Base-by-base conservation (phyloP, 1,284 basidiomycete genomes). In the Pisolithus thermaeus region DNA sequence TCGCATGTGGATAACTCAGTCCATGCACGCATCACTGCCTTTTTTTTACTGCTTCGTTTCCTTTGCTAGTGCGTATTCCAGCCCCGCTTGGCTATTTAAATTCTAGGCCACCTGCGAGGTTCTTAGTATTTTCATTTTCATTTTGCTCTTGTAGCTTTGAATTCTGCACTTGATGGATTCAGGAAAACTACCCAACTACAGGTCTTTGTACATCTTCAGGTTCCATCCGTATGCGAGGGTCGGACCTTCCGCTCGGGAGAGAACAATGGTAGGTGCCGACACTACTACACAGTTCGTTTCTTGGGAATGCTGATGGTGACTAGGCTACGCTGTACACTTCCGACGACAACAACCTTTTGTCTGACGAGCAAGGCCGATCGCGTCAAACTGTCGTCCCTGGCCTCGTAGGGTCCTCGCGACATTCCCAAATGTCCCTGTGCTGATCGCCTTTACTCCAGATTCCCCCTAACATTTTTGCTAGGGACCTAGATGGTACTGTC, bases 141-240 rank as follows among this genome's bases (percentile, higher is more conserved):
- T 5, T 4, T 27, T 28, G 16, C 1, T 35, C 14, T 27, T 35
- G 12, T 12, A 35, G 5, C 9, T 16, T 36, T 6, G 8, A 27
- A 16, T 20, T 27, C 25, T 27, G 23, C 5, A 16, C 42, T 16
- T 30, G 12, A 52, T 48, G 51, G 46, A 38, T 14, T 43, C 51
- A 27, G 30, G 45, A 28, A 47, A 45, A 20, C 46, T 47, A 7
- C n/a, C 45, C 2, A 20, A 14, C 12, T 37, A 42, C 39, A 32
- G 40, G 30, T 41, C 39, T 14, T 51, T 40, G 4, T 42, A 51
- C n/a, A 28, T 46, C n/a, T 25, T 36, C 18, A 46, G 50, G 12
- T 51, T 42, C n/a, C 42, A 45, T 22, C 50, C 50, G 14, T 47
- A 52, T 25, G 40, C 46, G 11, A 47, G 41, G 28, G 35, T 47